Percentiles rank a stretch among this genome's conserved stretches.
These are phyloP conservation scores for Alternaria triticina DNA, from an alignment of 2,329 filamentous ascomycete species.

Conservation along the genomic window DNA sequence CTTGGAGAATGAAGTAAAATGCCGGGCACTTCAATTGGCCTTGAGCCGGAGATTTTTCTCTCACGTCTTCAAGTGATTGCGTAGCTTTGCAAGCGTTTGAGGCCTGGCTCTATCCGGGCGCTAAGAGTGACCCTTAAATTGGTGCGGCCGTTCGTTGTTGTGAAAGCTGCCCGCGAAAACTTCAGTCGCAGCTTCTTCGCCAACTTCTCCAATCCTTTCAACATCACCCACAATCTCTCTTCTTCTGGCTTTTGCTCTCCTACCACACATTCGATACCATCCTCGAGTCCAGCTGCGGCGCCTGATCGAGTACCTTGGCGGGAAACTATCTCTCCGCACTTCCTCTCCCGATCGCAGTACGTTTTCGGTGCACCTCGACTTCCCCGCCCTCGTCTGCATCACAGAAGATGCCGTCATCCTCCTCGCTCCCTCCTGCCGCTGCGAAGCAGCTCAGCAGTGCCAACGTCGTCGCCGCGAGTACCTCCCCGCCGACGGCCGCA, in stretches of 20 bases:
- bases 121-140: background rate
- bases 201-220: background rate
- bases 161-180: background rate
- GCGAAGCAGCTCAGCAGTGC: background rate
- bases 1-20: background rate
- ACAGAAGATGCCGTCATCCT: background rate
- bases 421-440: background rate
- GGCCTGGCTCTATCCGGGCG: background rate
- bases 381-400: background rate
- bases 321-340: background rate
- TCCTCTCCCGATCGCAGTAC: background rate
- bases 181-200: background rate
- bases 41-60: background rate
- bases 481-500: background rate
- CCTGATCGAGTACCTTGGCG: too few relatives aligned
- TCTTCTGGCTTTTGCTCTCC: background rate
- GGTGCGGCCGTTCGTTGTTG: background rate
- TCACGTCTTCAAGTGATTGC: background rate
- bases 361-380: background rate
- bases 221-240: background rate
- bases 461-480: background rate
- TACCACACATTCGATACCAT: background rate
- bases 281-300: background rate
- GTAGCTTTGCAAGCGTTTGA: background rate
- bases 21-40: background rate